Percentiles rank a stretch among this genome's conserved stretches.
These are phyloP conservation scores for Phytopythium helicoides DNA, from an alignment of 352 stramenopile genomes.

Conservation along the genomic window DNA sequence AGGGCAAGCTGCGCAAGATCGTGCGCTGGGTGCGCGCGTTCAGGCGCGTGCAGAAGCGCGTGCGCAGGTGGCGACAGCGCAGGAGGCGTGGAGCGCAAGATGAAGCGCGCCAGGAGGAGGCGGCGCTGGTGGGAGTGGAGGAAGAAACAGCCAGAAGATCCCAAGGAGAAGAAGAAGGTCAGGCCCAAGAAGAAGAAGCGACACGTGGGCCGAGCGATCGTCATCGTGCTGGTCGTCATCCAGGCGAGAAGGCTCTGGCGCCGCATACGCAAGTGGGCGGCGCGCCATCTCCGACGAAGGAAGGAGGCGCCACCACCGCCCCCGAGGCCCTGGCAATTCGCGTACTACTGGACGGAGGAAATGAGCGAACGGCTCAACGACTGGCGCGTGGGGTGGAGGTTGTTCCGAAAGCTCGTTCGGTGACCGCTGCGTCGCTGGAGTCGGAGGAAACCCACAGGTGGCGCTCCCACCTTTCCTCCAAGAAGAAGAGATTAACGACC, in stretches of 20 bases:
- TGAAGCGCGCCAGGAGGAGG: neutral
- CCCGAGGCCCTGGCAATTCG: constrained; percentile 2
- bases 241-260: neutral
- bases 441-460: constrained; percentile 14
- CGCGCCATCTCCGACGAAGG: neutral
- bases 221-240: constrained; percentile 1
- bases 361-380: constrained; percentile 5
- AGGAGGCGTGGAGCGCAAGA: neutral
- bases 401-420: constrained; percentile 6
- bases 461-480: constrained; percentile 4
- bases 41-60: neutral
- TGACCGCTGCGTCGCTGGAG: constrained; percentile 9
- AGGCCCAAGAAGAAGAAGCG: constrained; percentile 5
- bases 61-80: constrained; percentile 1
- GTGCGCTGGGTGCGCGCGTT: neutral
- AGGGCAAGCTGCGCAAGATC: constrained; percentile 1
- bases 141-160: neutral
- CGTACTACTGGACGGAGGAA: constrained; percentile 6
- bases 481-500: constrained; percentile 9
- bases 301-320: neutral
- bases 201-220: constrained; percentile 1
- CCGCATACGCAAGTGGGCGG: constrained; percentile 4
- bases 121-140: neutral
- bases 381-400: constrained; percentile 3
- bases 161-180: neutral